Evolutionary conservation across 148 eudicot genomes (phyloP), one percentile per base, ranked within the genome.

Genomic region (Diospyros kaki): DNA sequence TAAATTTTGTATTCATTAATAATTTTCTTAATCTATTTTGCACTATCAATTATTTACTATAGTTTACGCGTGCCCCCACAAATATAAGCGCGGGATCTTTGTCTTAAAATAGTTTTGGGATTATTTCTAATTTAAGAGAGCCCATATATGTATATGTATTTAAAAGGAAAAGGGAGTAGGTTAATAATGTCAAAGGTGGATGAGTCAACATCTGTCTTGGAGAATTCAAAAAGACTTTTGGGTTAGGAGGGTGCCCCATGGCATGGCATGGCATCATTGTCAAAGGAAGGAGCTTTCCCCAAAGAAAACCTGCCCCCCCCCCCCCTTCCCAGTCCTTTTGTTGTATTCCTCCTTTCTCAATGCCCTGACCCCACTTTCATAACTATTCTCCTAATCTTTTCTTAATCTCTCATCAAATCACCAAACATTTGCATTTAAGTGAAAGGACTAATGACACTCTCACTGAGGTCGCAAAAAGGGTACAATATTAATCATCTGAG

Each of bases 231-330:
- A 66, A 6, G 54, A 8, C 69, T 66, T 66, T 39, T 3, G 46
- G 28, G 28, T 28, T 28, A 28, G 28, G 0, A 28, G 28, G 69
- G 54, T 66, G 67, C 67, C 7, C 44, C 28, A 28, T 28, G 28
- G 28, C 0, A 28, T 28, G 28, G 28, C 0, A 28, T 28, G 28
- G 28, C 0, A n/a, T 66, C 54, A 46, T 66, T 45, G 53, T 66
- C 69, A 46, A 28, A 66, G 53, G 54, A 44, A 44, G 38, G 38
- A 68, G 41, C 58, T 68, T 68, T 68, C 28, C n/a, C 42, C 41
- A 50, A 68, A 50, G 58, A 48, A 50, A 68, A 68, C 52, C 52
- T 1, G 28, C 48, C 71, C 58, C n/a, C n/a, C n/a, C n/a, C n/a
- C n/a, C n/a, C n/a, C n/a, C n/a, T n/a, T n/a, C n/a, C 17, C 1